Percentiles rank a stretch among this genome's conserved stretches.
Evolutionary conservation across 1,284 basidiomycete species (phyloP).

Genomic region (Sparassis latifolia): DNA sequence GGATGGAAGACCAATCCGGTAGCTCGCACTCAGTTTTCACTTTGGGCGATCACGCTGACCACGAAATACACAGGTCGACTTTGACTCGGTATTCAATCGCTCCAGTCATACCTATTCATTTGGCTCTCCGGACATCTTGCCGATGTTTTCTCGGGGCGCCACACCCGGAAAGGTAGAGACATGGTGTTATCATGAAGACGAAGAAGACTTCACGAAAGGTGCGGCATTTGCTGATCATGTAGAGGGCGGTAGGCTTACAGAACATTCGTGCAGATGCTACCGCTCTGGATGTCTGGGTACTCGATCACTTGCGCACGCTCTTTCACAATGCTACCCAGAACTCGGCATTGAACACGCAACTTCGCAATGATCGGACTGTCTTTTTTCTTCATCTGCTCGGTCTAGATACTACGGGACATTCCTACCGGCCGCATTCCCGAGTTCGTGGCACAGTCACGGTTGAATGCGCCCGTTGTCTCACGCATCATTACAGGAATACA

Average conservation of each 20-base stretch:
- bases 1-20: constrained; percentile 91
- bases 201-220: constrained; percentile 85
- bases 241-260: not conserved
- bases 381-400: constrained; percentile 87
- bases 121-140: constrained; percentile 85
- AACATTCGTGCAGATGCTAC: constrained; percentile 56
- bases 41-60: constrained; percentile 1
- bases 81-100: constrained; percentile 87
- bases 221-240: not conserved
- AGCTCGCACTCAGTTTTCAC: constrained; percentile 13
- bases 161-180: constrained; percentile 64
- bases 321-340: constrained; percentile 59
- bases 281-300: constrained; percentile 74
- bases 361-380: constrained; percentile 56
- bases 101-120: constrained; percentile 78
- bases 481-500: constrained; percentile 58
- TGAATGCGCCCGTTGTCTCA: not conserved
- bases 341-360: constrained; percentile 37
- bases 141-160: constrained; percentile 82
- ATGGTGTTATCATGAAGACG: constrained; percentile 75
- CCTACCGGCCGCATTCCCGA: constrained; percentile 79
- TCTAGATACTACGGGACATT: constrained; percentile 84
- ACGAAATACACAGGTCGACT: constrained; percentile 51
- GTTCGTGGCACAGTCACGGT: constrained; percentile 25
- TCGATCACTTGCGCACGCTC: constrained; percentile 57